Conservation (phyloP, 164 flowering plant species). For the Macadamia tetraphylla region DNA sequence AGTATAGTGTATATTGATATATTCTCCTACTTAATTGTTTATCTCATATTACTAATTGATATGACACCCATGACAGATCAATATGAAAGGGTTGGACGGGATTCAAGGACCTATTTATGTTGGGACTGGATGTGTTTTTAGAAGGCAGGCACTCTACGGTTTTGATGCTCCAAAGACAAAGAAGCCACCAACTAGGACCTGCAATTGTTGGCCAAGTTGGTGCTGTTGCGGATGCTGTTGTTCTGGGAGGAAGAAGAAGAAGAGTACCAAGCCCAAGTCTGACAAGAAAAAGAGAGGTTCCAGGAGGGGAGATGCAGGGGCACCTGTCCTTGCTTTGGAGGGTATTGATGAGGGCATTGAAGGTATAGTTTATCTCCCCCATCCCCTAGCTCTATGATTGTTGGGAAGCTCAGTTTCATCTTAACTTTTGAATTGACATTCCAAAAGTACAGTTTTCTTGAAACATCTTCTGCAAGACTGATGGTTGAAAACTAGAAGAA, state of each 20-base stretch:
- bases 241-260: constrained; percentile 37
- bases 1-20: background rate
- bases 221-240: constrained; percentile 29
- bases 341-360: constrained; percentile 48
- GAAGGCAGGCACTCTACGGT: constrained; percentile 35
- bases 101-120: constrained; percentile 84
- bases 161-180: constrained; percentile 53
- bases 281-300: constrained; percentile 38
- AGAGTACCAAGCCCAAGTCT: constrained; percentile 29
- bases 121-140: constrained; percentile 61
- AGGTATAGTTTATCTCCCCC: constrained; percentile 19
- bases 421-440: too few species aligned
- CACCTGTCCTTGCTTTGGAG: constrained; percentile 34
- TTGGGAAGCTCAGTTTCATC: too few species aligned
- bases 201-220: constrained; percentile 66
- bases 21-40: background rate
- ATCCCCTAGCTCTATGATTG: too few species aligned
- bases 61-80: constrained; percentile 36
- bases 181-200: constrained; percentile 47
- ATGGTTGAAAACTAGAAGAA: background rate
- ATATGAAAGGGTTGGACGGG: constrained; percentile 80
- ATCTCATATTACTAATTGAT: background rate
- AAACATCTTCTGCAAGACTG: background rate
- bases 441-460: background rate
- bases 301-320: constrained; percentile 27